Conservation (phyloP, 371 early-diverging fungal species). For the Circinella umbellata region DNA sequence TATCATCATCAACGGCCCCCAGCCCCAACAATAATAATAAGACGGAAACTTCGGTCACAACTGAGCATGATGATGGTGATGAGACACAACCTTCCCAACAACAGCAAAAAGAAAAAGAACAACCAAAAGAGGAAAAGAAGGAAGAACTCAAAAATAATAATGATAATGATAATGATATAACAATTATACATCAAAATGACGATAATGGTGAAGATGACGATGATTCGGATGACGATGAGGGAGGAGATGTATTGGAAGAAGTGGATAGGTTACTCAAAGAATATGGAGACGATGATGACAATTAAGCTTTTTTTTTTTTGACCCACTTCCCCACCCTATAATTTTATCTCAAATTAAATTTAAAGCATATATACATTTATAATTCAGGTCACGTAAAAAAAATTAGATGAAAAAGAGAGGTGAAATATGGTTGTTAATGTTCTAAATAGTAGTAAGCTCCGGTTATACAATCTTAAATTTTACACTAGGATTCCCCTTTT, state of each 20-base stretch:
- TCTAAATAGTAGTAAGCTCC: no score
- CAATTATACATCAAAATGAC: not conserved
- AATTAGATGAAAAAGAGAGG: no score
- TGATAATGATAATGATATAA: conserved; percentile 29
- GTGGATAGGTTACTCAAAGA: conserved; percentile 31
- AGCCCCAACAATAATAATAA: conserved; percentile 12
- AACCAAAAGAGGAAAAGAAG: conserved; percentile 13
- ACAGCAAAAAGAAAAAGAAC: not conserved
- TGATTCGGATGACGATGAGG: conserved; percentile 23
- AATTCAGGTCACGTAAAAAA: no score
- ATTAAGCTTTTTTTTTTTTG: not conserved
- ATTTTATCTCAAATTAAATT: not conserved
- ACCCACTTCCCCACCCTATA: not conserved
- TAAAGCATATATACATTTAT: no score
- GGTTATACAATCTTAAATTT: no score
- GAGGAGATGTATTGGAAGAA: conserved; percentile 23
- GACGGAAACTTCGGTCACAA: not conserved
- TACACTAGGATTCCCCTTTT: no score
- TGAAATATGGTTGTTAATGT: no score
- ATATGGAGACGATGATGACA: conserved; percentile 22
- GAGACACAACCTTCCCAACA: not conserved
- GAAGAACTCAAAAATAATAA: not conserved
- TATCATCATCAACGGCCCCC: not conserved
- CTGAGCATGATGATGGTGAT: not conserved
- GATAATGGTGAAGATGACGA: conserved; percentile 45